Conservation (phyloP, 345 rosid species). For the Linum tenue region DNA sequence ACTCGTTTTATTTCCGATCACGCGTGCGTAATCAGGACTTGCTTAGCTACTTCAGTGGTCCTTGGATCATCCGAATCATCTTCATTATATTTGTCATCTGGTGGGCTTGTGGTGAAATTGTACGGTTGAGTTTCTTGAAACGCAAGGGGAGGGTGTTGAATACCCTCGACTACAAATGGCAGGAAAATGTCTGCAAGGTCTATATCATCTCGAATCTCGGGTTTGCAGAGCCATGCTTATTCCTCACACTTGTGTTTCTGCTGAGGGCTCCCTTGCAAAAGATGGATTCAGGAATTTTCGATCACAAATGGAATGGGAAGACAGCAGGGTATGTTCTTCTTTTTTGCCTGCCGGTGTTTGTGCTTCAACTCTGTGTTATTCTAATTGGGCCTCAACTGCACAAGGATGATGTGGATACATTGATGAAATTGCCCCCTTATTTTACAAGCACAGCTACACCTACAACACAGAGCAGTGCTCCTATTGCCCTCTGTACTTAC, state of each 20-base stretch:
- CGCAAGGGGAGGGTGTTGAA: constrained; percentile 42
- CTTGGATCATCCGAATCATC: constrained; percentile 77
- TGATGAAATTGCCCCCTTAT: constrained; percentile 38
- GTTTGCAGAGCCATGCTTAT: constrained; percentile 94
- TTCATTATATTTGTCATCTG: constrained; percentile 58
- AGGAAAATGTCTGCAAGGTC: constrained; percentile 75
- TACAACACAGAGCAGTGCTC: constrained; percentile 17
- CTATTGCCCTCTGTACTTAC: constrained; percentile 65
- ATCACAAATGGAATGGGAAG: constrained; percentile 66
- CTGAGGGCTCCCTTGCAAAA: constrained; percentile 81
- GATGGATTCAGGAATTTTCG: constrained; percentile 58
- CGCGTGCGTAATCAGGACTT: constrained; percentile 49
- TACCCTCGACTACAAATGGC: constrained; percentile 64
- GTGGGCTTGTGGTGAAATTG: constrained; percentile 90
- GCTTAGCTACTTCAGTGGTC: constrained; percentile 72
- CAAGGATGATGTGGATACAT: constrained; percentile 36
- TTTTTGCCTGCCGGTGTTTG: constrained; percentile 68
- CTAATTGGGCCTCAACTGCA: constrained; percentile 51
- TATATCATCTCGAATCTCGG: constrained; percentile 87
- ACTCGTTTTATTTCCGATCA: constrained; percentile 70
- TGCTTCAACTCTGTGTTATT: constrained; percentile 69
- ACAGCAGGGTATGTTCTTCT: constrained; percentile 57
- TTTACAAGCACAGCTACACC: constrained; percentile 46
- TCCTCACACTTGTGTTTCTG: constrained; percentile 73
- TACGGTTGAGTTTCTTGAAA: constrained; percentile 64